Evolutionary conservation across 139 green algal species (phyloP), one percentile per base, ranked within the genome.

Genomic region (Ostreobium quekettii): DNA sequence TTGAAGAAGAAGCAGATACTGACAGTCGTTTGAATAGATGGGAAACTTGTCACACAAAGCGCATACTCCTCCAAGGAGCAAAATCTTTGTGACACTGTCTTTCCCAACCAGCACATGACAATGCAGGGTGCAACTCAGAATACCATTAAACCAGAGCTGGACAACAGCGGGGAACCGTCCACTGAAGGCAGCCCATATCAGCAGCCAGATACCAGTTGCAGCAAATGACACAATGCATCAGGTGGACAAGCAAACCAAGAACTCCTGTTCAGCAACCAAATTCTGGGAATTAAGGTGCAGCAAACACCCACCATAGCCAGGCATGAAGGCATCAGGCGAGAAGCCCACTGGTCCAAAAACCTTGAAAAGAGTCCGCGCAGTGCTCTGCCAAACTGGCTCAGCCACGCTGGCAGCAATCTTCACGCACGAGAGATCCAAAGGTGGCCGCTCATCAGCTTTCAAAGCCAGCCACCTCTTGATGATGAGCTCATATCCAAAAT

Each of bases 231-330:
- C 46, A 11, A 11, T 53, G 15, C 46, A 11, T 53, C 46, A 8
- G 28, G 15, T 35, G 2, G 36, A 63, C 33, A 68, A 64, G 64
- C 68, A 63, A 58, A 78, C 73, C 37, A 64, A 38, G 47, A 64
- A 47, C 67, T 78, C 73, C n/a, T n/a, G n/a, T n/a, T n/a, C n/a
- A n/a, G n/a, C n/a, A n/a, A n/a, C n/a, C n/a, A n/a, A n/a, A n/a
- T n/a, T n/a, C n/a, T n/a, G n/a, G n/a, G n/a, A 3, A 67, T 67
- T 4, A 78, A 60, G 37, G 66, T 67, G 42, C 71, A 78, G 37
- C 53, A 59, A 31, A 30, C 31, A 24, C 42, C 38, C 22, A 78
- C 62, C 3, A 48, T 48, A n/a, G 26, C 24, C 4, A n/a, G n/a
- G n/a, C n/a, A n/a, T n/a, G n/a, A n/a, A n/a, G n/a, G 32, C 29